phyloP scores from a whole-genome alignment of 768 basidiomycete genomes.

The Auriscalpium microsporum region DNA sequence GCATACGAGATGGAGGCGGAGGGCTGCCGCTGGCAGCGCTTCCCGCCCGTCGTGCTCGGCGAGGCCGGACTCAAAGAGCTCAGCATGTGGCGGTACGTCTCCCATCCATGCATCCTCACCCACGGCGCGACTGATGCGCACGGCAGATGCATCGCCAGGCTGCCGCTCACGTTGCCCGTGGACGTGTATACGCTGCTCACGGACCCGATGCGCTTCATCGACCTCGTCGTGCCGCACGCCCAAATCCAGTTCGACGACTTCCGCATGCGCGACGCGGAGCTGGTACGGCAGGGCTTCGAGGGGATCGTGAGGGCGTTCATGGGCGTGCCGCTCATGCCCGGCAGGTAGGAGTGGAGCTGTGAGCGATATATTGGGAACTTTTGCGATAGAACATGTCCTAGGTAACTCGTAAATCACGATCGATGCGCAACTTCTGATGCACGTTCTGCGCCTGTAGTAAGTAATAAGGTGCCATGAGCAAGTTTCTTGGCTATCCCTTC shows the following conservation, averaged over 20 bases:
- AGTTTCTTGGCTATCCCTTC: no score
- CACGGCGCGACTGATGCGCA: background rate
- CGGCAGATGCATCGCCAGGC: constrained; percentile 16
- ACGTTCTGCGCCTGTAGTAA: no score
- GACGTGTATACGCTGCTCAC: constrained; percentile 20
- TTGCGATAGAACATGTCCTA: no score
- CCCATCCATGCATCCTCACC: background rate
- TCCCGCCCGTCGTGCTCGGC: constrained; percentile 19
- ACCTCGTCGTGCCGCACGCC: constrained; percentile 28
- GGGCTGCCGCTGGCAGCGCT: constrained; percentile 29
- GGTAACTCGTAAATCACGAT: no score
- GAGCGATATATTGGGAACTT: no score
- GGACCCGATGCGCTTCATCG: constrained; percentile 26
- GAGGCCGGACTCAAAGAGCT: constrained; percentile 6
- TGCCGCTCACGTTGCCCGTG: constrained; percentile 23
- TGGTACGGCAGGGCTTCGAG: constrained; percentile 24
- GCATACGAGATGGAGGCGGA: constrained; percentile 32
- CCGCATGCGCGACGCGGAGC: constrained; percentile 35
- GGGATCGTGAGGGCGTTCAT: background rate
- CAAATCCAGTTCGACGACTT: constrained; percentile 37
- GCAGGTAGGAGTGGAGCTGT: background rate
- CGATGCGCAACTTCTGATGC: no score
- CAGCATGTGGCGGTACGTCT: constrained; percentile 8
- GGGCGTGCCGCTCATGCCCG: background rate
- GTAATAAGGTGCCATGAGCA: no score